Evolutionary conservation across 306 rosid genomes (phyloP), one percentile per base, ranked within the genome.

Genomic region (Dryas alaskensis): DNA sequence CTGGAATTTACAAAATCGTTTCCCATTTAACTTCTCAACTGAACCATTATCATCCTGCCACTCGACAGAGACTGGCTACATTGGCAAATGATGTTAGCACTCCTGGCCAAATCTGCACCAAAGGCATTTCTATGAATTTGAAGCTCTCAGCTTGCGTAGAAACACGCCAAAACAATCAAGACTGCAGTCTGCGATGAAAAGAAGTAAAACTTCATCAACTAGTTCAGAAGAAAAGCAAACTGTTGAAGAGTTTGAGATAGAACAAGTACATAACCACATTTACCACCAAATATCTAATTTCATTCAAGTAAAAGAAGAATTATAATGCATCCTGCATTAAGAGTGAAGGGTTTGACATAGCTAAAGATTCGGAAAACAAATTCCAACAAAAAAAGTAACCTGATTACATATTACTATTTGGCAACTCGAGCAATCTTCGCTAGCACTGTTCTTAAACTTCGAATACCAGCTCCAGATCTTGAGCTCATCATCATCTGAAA

Each of bases 401-500:
- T 76, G 62, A 5, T 17, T 10, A n/a, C 62, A 53, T 13, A 57
- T 74, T 73, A 89, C 63, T 81, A 55, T 77, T 87, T 92, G 80
- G 76, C 95, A 69, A 88, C 78, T 58, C 92, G 89, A 45, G 87
- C 87, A 68, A 94, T 81, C 81, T 86, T 94, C 4, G 90, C 77
- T 5, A 92, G 92, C 78, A 73, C 96, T 0, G 96, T 86, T 82
- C 99, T 90, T 83, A 92, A 85, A 83, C 96, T 80, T 74, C 96
- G 86, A 78, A 94, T 84, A 16, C 98, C 97, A 16, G 97, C 99
- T 73, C 98, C 99, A 40, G 96, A 87, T 87, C 86, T 88, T 42
- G 98, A 92, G 84, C 99, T 94, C n/a, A 80, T 87, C 99, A 90
- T 88, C 92, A 92, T 81, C 99, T 90, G 87, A 81, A 88, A 69